Evolutionary conservation across 768 basidiomycete species (phyloP), one percentile per base, ranked within the genome.

Genomic region (Tephrocybe sp.): DNA sequence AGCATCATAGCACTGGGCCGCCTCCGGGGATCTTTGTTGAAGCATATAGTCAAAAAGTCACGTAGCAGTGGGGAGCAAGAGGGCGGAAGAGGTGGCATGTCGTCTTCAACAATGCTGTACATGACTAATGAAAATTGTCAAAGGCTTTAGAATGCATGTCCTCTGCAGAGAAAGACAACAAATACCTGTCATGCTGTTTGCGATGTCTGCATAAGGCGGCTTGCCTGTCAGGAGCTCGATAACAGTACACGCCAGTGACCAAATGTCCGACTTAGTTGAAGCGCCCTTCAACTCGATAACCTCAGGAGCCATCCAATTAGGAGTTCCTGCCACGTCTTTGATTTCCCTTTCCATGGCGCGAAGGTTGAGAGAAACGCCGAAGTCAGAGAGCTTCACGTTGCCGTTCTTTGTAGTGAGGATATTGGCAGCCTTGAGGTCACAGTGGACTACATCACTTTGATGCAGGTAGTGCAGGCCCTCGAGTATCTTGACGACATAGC

Each of bases 251-350:
- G 84, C 95, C 55, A 99, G 68, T 0, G 93, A 95, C 94, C 94
- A 97, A 25, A 97, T 94, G 63, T 97, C 94, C 22, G 91, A 87
- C 59, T 93, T 93, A 0, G 86, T 77, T n/a, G 90, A 88, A 7
- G 95, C 91, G 3, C 94, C 94, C 64, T 93, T 88, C 47, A 98
- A 79, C 64, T 93, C 87, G 54, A 99, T 98, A 43, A 97, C 91
- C 68, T 99, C 95, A 2, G 95, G 95, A 10, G 94, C 94, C 94
- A 99, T 98, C 95, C 95, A 99, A 61, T 97, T 95, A 12, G 95
- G 95, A 9, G 95, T 99, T 9, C 95, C 95, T 7, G 89, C 86
- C 22, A 92, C 88, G 58, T 88, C 89, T 63, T 89, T 86, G 57
- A 82, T 85, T 61, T 91, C 88, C 21, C 82, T 77, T 59, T 87